Conservation (phyloP, 2,329 filamentous ascomycete species). For the Xylariaceae sp. region DNA sequence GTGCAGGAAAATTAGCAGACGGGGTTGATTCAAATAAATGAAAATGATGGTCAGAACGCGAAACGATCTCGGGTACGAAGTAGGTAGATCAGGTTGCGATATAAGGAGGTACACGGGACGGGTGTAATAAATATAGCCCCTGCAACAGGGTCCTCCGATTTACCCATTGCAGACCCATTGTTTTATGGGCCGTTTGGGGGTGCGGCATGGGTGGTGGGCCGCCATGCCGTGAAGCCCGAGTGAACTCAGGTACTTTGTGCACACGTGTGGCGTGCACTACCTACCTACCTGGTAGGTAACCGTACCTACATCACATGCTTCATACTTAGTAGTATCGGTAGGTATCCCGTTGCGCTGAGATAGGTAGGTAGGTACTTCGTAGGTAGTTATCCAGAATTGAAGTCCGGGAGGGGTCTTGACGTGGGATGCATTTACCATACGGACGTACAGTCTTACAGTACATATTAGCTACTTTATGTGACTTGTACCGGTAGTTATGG, state of each 20-base stretch:
- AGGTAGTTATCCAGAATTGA: too few relatives aligned
- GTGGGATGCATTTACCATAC: background rate
- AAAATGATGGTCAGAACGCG: background rate
- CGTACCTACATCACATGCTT: too few relatives aligned
- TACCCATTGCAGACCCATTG: background rate
- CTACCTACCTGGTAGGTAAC: too few relatives aligned
- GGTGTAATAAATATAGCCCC: background rate
- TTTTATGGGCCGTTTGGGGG: background rate
- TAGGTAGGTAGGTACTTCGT: too few relatives aligned
- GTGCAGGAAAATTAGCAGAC: constrained; percentile 3
- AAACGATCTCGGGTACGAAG: constrained; percentile 40
- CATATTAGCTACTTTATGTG: too few relatives aligned
- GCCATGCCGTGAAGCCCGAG: background rate
- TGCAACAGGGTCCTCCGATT: background rate
- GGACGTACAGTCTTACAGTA: too few relatives aligned
- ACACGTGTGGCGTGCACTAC: background rate
- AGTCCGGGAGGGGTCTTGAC: too few relatives aligned
- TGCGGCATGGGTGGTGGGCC: background rate
- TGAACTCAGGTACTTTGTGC: background rate
- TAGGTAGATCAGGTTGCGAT: constrained; percentile 12
- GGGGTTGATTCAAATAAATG: background rate
- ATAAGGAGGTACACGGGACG: background rate
- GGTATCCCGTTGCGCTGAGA: too few relatives aligned
- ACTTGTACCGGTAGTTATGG: background rate
- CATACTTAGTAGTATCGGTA: too few relatives aligned